These are phyloP conservation scores for Sporothrix dimorphospora DNA, from an alignment of 2,329 filamentous ascomycete species.

Conservation along the genomic window DNA sequence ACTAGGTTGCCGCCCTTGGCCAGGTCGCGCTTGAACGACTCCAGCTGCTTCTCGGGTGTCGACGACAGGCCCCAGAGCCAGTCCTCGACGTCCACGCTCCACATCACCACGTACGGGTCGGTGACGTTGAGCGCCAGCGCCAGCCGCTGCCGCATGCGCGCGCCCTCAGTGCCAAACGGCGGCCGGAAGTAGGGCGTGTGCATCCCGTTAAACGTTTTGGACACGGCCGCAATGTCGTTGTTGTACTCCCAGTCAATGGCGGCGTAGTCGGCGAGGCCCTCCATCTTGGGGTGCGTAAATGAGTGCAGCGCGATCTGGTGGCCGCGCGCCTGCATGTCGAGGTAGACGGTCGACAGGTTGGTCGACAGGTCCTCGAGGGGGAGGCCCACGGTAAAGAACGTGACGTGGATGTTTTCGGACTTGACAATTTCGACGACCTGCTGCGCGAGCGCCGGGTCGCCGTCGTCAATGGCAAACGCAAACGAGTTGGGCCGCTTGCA, in stretches of 20 bases:
- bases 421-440: constrained; percentile 64
- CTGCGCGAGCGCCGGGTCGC: constrained; percentile 61
- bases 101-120: constrained; percentile 64
- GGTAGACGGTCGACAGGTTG: constrained; percentile 66
- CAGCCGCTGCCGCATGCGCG: constrained; percentile 66
- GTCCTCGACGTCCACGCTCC: constrained; percentile 72
- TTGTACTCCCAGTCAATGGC: constrained; percentile 65
- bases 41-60: constrained; percentile 68
- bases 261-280: constrained; percentile 55
- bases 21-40: constrained; percentile 66
- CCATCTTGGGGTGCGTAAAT: constrained; percentile 70
- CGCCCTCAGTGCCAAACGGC: constrained; percentile 69
- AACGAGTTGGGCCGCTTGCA: constrained; percentile 71
- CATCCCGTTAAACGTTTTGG: constrained; percentile 43
- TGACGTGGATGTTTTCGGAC: constrained; percentile 65
- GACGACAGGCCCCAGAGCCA: constrained; percentile 66
- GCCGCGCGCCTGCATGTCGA: constrained; percentile 62
- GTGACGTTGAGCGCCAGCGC: constrained; percentile 54
- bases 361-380: constrained; percentile 61
- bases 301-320: constrained; percentile 72
- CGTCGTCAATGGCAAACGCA: constrained; percentile 74
- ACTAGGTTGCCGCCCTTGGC: constrained; percentile 64
- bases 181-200: constrained; percentile 64
- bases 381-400: constrained; percentile 71
- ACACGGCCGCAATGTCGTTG: constrained; percentile 57